These are phyloP conservation scores for Trapa bicornis DNA, from an alignment of 345 rosid genomes.

Conservation along the genomic window DNA sequence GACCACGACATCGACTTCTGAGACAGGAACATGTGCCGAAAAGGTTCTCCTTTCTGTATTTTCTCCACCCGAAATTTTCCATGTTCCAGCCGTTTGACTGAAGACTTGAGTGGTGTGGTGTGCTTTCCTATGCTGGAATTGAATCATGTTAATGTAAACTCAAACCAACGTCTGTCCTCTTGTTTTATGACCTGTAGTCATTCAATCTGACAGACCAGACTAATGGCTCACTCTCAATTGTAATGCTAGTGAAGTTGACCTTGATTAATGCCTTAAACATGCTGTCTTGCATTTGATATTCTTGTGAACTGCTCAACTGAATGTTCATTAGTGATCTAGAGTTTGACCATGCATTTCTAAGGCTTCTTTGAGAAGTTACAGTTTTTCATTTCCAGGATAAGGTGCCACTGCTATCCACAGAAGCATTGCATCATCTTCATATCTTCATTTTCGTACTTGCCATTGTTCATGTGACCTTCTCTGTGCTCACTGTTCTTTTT, in stretches of 20 bases:
- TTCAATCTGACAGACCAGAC: background rate
- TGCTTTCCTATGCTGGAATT: background rate
- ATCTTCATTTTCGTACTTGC: constrained; percentile 86
- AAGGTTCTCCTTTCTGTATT: background rate
- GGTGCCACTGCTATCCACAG: constrained; percentile 46
- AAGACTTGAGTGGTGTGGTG: background rate
- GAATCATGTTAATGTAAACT: background rate
- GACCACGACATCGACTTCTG: constrained; percentile 7
- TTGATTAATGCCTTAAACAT: background rate
- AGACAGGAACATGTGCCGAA: background rate
- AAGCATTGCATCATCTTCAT: constrained; percentile 81
- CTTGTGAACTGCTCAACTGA: background rate
- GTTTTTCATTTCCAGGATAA: constrained; percentile 39
- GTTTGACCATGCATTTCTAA: background rate
- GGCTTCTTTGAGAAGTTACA: background rate
- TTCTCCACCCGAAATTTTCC: background rate
- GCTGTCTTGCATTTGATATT: background rate
- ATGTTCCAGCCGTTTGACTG: background rate
- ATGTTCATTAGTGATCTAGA: background rate
- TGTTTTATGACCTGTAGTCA: background rate
- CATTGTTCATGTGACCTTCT: constrained; percentile 58
- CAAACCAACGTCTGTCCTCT: background rate
- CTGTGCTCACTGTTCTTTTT: constrained; percentile 63
- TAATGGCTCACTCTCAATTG: background rate
- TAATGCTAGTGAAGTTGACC: background rate